Percentiles rank a stretch among this genome's conserved stretches.
These are phyloP conservation scores for Tricladium varicosporioides DNA, from an alignment of 2,329 filamentous ascomycete species.

Conservation along the genomic window DNA sequence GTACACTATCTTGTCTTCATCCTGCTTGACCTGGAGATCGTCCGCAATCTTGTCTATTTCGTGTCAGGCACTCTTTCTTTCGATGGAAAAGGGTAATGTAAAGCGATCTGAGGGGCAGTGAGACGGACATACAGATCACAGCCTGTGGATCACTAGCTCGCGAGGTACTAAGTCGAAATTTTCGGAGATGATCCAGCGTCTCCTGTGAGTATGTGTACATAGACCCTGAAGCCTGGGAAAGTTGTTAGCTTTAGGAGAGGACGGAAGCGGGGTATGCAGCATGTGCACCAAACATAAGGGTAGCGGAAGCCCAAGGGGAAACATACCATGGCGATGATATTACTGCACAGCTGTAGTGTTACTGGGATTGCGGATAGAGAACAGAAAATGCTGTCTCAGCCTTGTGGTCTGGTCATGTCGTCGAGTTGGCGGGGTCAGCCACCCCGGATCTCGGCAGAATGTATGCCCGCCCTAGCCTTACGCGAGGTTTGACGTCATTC, in stretches of 20 bases:
- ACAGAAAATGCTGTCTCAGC: neutral
- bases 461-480: neutral
- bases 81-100: neutral
- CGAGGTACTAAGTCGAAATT: conserved; percentile 90
- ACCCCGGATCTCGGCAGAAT: no score
- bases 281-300: neutral
- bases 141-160: conserved; percentile 84
- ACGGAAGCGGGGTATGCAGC: neutral
- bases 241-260: neutral
- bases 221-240: conserved; percentile 64
- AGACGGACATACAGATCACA: conserved; percentile 78
- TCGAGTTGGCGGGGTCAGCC: no score
- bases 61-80: conserved; percentile 10
- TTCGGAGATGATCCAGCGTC: conserved; percentile 85
- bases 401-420: neutral
- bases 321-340: neutral
- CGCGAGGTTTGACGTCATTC: neutral
- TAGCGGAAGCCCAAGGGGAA: neutral
- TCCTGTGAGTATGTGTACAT: conserved; percentile 91
- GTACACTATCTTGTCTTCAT: conserved; percentile 75
- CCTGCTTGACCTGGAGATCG: conserved; percentile 80
- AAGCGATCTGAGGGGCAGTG: conserved; percentile 2
- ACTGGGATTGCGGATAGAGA: neutral
- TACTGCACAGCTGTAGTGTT: neutral
- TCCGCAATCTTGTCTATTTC: conserved; percentile 81